Evolutionary conservation across 2,329 filamentous ascomycete species (phyloP).

Genomic region (Apiospora rasikravindrae): DNA sequence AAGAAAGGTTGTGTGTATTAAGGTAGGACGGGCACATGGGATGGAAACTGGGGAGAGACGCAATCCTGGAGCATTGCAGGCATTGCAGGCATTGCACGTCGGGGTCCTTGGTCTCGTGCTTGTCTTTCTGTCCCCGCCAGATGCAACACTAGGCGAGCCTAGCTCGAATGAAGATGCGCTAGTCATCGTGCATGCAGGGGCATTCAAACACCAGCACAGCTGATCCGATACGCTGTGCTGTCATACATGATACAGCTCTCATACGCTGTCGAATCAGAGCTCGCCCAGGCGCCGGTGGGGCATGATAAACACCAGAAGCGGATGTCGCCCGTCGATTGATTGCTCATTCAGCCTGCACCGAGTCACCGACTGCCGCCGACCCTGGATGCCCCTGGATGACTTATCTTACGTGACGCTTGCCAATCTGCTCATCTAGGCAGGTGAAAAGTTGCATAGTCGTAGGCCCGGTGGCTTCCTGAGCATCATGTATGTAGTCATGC

Average conservation of each 20-base stretch:
- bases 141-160: conserved; percentile 12
- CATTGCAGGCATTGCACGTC: neutral
- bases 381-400: conserved; percentile 12
- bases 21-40: neutral
- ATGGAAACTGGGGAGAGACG: neutral
- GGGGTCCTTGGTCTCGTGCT: neutral
- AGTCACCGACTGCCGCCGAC: neutral
- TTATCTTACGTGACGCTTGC: neutral
- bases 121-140: neutral
- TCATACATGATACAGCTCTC: neutral
- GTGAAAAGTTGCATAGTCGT: neutral
- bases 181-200: conserved; percentile 10
- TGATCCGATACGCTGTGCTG: conserved; percentile 9
- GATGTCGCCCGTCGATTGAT: neutral
- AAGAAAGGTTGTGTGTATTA: conserved; percentile 2
- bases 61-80: no score
- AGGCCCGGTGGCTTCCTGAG: neutral
- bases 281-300: neutral
- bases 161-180: neutral
- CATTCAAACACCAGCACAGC: neutral
- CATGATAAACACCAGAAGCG: neutral
- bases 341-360: neutral
- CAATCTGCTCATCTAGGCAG: neutral
- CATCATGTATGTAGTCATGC: neutral
- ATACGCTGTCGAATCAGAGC: neutral